Evolutionary conservation across 2,329 filamentous ascomycete genomes (phyloP).

Genomic region (Colletotrichum sp.): DNA sequence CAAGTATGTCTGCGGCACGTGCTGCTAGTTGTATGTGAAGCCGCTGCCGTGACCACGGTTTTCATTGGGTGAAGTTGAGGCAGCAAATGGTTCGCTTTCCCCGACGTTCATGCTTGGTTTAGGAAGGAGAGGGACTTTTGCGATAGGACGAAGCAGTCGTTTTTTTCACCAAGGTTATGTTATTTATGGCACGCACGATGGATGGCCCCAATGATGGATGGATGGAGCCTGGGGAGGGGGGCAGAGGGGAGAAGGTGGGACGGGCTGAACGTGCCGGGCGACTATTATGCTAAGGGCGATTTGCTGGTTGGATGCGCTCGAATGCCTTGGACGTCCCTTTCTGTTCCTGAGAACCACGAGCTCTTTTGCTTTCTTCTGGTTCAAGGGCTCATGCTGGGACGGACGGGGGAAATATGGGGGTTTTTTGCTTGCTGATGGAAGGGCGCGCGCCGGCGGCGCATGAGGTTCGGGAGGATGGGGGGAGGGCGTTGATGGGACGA

Average conservation of each 20-base stretch:
- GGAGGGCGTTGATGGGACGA: slow-evolving; percentile 13
- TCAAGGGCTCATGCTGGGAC: not conserved
- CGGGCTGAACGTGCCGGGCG: slow-evolving; percentile 13
- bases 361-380: not conserved
- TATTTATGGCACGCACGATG: not conserved
- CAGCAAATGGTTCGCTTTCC: not conserved
- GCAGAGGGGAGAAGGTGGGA: not conserved
- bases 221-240: not conserved
- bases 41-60: not conserved
- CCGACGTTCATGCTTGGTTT: not conserved
- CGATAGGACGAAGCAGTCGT: not conserved
- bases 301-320: not conserved
- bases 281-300: not conserved
- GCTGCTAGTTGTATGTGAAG: not conserved
- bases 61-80: not conserved
- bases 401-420: not conserved
- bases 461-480: slow-evolving; percentile 7
- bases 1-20: slow-evolving; percentile 7
- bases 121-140: not conserved
- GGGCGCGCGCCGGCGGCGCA: not conserved
- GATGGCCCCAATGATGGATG: not conserved
- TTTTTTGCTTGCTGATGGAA: not conserved
- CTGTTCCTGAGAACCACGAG: not conserved
- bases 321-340: not conserved
- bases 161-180: not conserved